phyloP scores from a whole-genome alignment of 257 asterid species.

The Scutellaria galericulata region DNA sequence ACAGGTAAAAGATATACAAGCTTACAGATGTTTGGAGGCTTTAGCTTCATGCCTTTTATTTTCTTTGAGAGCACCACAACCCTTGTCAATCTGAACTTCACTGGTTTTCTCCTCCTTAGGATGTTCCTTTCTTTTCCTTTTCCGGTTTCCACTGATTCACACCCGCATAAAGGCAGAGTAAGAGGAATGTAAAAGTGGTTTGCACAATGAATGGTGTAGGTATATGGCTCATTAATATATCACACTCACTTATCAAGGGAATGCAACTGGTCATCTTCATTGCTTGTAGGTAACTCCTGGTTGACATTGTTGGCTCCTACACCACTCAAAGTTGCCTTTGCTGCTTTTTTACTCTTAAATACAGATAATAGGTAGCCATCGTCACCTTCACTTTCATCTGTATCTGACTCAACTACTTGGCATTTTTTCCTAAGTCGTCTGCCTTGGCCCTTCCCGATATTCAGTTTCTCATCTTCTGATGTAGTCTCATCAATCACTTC shows the following conservation, averaged over 20 bases:
- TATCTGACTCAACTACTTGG: constrained; percentile 66
- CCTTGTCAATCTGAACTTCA: constrained; percentile 36
- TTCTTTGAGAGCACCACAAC: constrained; percentile 29
- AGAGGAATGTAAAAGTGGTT: constrained; percentile 22
- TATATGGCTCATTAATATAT: constrained; percentile 8
- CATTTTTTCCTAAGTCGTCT: constrained; percentile 53
- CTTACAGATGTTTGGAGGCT: constrained; percentile 49
- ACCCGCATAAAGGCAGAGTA: constrained; percentile 13
- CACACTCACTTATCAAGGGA: constrained; percentile 41
- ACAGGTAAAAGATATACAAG: constrained; percentile 25
- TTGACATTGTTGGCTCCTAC: constrained; percentile 26
- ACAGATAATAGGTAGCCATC: constrained; percentile 55
- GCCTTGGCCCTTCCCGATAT: constrained; percentile 40
- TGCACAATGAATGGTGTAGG: constrained; percentile 2
- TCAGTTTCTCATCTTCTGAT: constrained; percentile 34
- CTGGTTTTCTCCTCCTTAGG: constrained; percentile 43
- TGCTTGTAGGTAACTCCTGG: constrained; percentile 28
- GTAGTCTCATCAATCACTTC: constrained; percentile 41
- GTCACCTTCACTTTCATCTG: constrained; percentile 57
- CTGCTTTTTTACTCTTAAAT: constrained; percentile 44
- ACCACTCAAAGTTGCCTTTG: constrained; percentile 34
- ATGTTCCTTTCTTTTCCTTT: constrained; percentile 64
- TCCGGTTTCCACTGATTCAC: constrained; percentile 41
- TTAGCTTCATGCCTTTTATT: constrained; percentile 45
- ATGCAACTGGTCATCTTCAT: constrained; percentile 35